Evolutionary conservation across 805 yeast genomes (phyloP).

Genomic region (Saccharomyces eubayanus): DNA sequence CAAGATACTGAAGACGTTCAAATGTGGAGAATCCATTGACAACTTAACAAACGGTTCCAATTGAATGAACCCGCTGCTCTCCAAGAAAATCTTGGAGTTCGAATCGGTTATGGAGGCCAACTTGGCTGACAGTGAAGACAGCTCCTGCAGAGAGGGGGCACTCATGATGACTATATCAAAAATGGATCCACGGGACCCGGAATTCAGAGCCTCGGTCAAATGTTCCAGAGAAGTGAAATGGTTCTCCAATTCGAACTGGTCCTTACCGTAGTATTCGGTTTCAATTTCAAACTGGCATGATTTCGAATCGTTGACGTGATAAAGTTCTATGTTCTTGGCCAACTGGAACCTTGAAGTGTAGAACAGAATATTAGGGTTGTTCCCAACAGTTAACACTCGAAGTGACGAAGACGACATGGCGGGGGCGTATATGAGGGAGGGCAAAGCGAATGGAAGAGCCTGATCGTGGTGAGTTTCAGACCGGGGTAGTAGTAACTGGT

Average conservation of each 20-base stretch:
- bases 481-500: neutral
- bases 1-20: conserved; percentile 48
- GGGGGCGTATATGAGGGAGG: neutral
- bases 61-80: conserved; percentile 64
- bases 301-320: conserved; percentile 24
- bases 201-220: conserved; percentile 7
- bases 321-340: conserved; percentile 30
- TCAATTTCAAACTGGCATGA: conserved; percentile 19
- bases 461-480: neutral
- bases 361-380: conserved; percentile 25
- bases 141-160: conserved; percentile 44
- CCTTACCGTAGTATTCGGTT: conserved; percentile 23
- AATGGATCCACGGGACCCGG: conserved; percentile 8
- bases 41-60: conserved; percentile 59
- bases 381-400: conserved; percentile 25
- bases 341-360: conserved; percentile 29
- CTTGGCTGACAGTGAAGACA: conserved; percentile 36
- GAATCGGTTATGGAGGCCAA: conserved; percentile 33
- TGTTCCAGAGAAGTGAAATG: conserved; percentile 22
- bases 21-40: conserved; percentile 31
- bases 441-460: neutral
- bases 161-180: conserved; percentile 42
- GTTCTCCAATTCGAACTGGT: conserved; percentile 17
- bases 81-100: conserved; percentile 51
- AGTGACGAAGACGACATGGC: conserved; percentile 18